These are phyloP conservation scores for Paraglomus brasilianum DNA, from an alignment of 192 early-diverging fungal species.

Conservation along the genomic window DNA sequence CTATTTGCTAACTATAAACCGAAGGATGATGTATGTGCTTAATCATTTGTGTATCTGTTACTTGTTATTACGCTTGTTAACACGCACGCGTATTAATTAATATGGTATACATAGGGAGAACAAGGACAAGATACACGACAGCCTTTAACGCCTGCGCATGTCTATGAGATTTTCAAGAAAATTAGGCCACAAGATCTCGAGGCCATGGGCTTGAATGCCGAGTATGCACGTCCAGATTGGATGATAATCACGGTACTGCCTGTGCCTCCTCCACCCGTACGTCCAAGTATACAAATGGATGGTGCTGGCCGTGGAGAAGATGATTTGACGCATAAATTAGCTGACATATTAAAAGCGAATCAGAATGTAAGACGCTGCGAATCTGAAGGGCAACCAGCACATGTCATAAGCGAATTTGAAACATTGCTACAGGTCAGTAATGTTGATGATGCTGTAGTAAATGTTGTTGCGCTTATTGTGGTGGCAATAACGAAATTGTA, in stretches of 20 bases:
- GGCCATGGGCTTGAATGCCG: slow-evolving; percentile 83
- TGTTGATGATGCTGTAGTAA: no score
- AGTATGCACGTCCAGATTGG: slow-evolving; percentile 97
- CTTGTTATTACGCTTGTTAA: background rate
- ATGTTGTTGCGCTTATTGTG: no score
- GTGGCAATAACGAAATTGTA: no score
- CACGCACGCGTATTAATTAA: slow-evolving; percentile 25
- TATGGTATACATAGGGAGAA: slow-evolving; percentile 39
- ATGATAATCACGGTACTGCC: slow-evolving; percentile 94
- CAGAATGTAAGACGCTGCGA: slow-evolving; percentile 75
- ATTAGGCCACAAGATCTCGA: slow-evolving; percentile 85
- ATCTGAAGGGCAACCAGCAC: slow-evolving; percentile 83
- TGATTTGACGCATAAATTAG: slow-evolving; percentile 94
- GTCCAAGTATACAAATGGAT: slow-evolving; percentile 94
- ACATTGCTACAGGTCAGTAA: slow-evolving; percentile 61
- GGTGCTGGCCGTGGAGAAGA: slow-evolving; percentile 87
- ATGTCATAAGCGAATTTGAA: slow-evolving; percentile 88
- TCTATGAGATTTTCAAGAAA: slow-evolving; percentile 78
- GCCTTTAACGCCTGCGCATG: slow-evolving; percentile 70
- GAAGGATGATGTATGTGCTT: slow-evolving; percentile 33
- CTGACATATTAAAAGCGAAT: slow-evolving; percentile 93
- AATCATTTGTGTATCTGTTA: background rate
- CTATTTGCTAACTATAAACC: slow-evolving; percentile 55
- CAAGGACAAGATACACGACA: slow-evolving; percentile 56
- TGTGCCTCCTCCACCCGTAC: slow-evolving; percentile 94